Conservation (phyloP, 2,329 filamentous ascomycete genomes). For the Penicillium crustosum region DNA sequence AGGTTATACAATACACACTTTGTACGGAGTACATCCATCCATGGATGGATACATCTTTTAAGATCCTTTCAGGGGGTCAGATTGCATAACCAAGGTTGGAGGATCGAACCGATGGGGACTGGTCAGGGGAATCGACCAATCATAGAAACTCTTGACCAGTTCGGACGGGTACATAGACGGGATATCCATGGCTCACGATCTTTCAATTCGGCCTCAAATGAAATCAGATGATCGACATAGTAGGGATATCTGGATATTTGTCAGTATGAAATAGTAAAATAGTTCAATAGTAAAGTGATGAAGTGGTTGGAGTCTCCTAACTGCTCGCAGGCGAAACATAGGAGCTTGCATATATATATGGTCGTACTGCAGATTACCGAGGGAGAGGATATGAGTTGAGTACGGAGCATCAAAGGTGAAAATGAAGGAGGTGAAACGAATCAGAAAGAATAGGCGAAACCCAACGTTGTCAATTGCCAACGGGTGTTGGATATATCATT, state of each 20-base stretch:
- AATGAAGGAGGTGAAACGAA: background rate
- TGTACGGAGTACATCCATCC: too few relatives aligned
- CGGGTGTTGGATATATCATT: background rate
- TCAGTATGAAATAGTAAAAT: background rate
- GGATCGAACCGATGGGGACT: background rate
- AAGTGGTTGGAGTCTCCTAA: constrained; percentile 1
- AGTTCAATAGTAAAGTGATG: background rate
- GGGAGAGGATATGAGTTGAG: background rate
- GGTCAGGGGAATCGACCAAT: background rate
- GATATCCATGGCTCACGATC: background rate
- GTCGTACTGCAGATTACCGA: background rate
- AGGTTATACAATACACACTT: too few relatives aligned
- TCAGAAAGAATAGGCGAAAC: background rate
- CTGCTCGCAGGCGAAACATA: constrained; percentile 6
- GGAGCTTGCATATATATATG: background rate
- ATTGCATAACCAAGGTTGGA: background rate
- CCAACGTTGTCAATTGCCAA: background rate
- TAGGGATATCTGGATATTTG: background rate
- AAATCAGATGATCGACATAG: background rate
- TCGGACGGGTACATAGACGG: constrained; percentile 2
- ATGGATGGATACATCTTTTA: too few relatives aligned
- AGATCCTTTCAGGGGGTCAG: background rate
- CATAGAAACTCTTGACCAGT: background rate
- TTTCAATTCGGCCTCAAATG: background rate
- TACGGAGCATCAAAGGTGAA: background rate